phyloP scores from a whole-genome alignment of 2,329 filamentous ascomycete species.

The Cytospora paraplurivora region DNA sequence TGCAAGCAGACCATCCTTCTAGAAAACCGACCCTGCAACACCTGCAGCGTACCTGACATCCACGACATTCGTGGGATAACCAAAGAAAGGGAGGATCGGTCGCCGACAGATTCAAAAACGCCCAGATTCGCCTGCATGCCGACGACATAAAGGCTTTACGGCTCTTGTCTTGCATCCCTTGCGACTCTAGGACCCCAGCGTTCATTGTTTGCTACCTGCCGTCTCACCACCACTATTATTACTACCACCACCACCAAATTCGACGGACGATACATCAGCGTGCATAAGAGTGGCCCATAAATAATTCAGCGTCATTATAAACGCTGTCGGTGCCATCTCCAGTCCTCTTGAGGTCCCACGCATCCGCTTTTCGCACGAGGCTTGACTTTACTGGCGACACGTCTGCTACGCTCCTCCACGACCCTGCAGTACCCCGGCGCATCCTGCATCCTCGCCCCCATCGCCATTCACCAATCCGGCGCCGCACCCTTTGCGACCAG shows the following conservation, averaged over 20 bases:
- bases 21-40: constrained; percentile 21
- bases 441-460: constrained; percentile 34
- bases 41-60: constrained; percentile 31
- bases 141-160: constrained; percentile 10
- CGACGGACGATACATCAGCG: constrained; percentile 19
- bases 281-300: constrained; percentile 31
- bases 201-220: constrained; percentile 1
- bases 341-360: constrained; percentile 30
- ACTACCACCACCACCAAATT: constrained; percentile 12
- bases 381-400: constrained; percentile 30
- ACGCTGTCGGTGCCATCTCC: constrained; percentile 34
- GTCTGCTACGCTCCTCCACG: constrained; percentile 31
- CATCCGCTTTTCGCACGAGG: constrained; percentile 28
- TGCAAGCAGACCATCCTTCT: constrained; percentile 24
- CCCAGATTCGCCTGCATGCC: constrained; percentile 8
- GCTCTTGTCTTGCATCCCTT: constrained; percentile 19
- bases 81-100: constrained; percentile 5
- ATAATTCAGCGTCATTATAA: constrained; percentile 29
- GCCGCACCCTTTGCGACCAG: constrained; percentile 28
- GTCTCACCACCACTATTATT: constrained; percentile 15
- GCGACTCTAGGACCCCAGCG: constrained; percentile 16
- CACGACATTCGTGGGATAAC: constrained; percentile 5
- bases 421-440: constrained; percentile 33
- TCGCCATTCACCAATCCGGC: constrained; percentile 33
- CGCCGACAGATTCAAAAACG: constrained; percentile 20